Base-by-base conservation (phyloP, 345 rosid species). In the Anacardium occidentale region DNA sequence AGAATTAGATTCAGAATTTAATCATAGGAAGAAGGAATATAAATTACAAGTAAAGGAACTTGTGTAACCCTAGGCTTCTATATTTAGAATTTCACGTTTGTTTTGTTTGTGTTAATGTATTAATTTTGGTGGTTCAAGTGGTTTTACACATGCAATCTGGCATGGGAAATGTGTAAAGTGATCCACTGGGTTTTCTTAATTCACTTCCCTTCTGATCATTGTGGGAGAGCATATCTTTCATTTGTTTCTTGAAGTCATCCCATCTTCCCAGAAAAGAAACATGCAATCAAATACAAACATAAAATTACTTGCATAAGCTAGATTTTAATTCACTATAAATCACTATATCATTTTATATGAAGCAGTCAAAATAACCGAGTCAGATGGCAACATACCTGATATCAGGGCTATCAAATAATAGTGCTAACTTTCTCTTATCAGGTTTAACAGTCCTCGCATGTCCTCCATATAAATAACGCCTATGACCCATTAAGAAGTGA, bases 401-500 rank as follows among this genome's bases (percentile, higher is more conserved):
- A 29, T 3, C 3, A 3, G 3, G 32, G 32, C 32, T 29, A 29
- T 29, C 32, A 29, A 29, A 29, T 29, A 29, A 29, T 29, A 29
- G 32, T 29, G 32, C 32, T 29, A 29, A 29, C 32, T 1, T 29
- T 29, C 32, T 29, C 32, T 29, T 3, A 29, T 29, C 32, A 29
- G 32, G 3, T 29, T 29, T 90, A 61, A 94, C 81, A 6, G 98
- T 94, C 83, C 89, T 86, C 0, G 98, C 89, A 65, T 94, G 98
- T 57, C 98, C 98, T 80, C 92, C 90, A 80, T 83, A 87, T 71
- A 90, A 83, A 81, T 90, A 92, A 3, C 94, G 97, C 64, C 98
- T 84, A 66, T 92, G 98, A 74, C 98, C 98, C 80, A 87, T 90
- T 78, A 94, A 86, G 86, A 94, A 94, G 82, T 92, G 98, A 13